Conservation (phyloP, 768 basidiomycete genomes). For the Mycena albidolilacea region DNA sequence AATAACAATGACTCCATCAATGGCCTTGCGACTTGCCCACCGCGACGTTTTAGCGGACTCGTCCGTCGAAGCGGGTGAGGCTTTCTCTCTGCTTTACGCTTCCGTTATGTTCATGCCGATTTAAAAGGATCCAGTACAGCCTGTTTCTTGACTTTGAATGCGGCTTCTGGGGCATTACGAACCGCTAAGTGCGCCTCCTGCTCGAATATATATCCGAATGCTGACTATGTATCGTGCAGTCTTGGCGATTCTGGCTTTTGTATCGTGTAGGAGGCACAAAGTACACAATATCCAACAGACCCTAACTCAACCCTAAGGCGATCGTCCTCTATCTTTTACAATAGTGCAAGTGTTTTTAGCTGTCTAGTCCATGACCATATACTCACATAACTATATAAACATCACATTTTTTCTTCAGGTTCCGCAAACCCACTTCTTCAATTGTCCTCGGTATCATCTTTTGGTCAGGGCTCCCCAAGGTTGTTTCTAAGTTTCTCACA, state of each 20-base stretch:
- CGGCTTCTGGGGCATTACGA: slow-evolving; percentile 80
- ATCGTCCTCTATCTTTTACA: slow-evolving; percentile 73
- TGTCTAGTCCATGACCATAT: no score
- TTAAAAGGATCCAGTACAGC: slow-evolving; percentile 86
- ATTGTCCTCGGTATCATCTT: slow-evolving; percentile 64
- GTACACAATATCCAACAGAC: background rate
- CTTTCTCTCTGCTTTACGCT: slow-evolving; percentile 44
- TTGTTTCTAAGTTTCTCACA: slow-evolving; percentile 45
- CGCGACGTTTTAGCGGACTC: slow-evolving; percentile 79
- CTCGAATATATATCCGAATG: slow-evolving; percentile 15
- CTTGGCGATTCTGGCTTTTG: slow-evolving; percentile 29
- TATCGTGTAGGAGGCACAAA: background rate
- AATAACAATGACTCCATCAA: slow-evolving; percentile 81
- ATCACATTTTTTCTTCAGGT: no score
- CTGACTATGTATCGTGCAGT: slow-evolving; percentile 17
- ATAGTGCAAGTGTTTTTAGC: slow-evolving; percentile 45
- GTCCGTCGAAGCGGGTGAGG: slow-evolving; percentile 75
- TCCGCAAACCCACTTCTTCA: slow-evolving; percentile 69
- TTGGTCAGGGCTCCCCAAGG: slow-evolving; percentile 30
- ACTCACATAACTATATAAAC: no score
- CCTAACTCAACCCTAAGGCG: slow-evolving; percentile 50
- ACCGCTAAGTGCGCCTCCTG: slow-evolving; percentile 73
- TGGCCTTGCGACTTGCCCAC: slow-evolving; percentile 82
- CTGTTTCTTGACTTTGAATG: slow-evolving; percentile 81
- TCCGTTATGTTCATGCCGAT: slow-evolving; percentile 42